A percentile compares a stretch with the other conserved stretches of the same genome.
Conservation (phyloP, 108 stramenopile genomes). For the Cyclotella baltica region DNA sequence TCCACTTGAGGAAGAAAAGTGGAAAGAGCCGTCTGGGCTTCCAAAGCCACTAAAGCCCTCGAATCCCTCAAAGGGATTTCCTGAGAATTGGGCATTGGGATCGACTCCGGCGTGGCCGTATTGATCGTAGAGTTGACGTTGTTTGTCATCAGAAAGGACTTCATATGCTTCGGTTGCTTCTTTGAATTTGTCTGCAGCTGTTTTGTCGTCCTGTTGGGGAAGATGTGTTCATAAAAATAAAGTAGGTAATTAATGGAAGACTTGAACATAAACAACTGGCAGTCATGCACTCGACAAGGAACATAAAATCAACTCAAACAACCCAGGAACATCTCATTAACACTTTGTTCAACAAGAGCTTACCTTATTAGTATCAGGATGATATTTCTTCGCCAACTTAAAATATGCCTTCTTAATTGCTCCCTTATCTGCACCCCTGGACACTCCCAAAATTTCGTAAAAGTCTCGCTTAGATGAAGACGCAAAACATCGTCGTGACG, state of each 20-base stretch:
- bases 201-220: constrained; percentile 70
- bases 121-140: constrained; percentile 88
- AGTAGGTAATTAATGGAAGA: neutral
- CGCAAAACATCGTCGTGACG: constrained; percentile 43
- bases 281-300: no score
- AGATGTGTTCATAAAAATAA: no score
- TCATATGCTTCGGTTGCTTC: constrained; percentile 96
- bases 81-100: constrained; percentile 73
- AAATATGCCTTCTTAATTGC: constrained; percentile 94
- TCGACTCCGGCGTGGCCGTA: constrained; percentile 95
- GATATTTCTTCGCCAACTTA: constrained; percentile 95
- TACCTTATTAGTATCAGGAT: constrained; percentile 94
- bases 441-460: constrained; percentile 94
- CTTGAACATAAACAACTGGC: neutral
- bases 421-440: constrained; percentile 77
- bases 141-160: constrained; percentile 89
- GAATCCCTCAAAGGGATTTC: constrained; percentile 74
- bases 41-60: constrained; percentile 64
- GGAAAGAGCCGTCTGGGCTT: constrained; percentile 81
- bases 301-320: no score
- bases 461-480: constrained; percentile 88
- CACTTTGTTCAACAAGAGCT: no score
- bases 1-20: constrained; percentile 63
- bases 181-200: constrained; percentile 87
- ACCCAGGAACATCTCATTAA: no score